Conservation (phyloP, 2,329 filamentous ascomycete genomes). For the Sclerotinia subarctica region DNA sequence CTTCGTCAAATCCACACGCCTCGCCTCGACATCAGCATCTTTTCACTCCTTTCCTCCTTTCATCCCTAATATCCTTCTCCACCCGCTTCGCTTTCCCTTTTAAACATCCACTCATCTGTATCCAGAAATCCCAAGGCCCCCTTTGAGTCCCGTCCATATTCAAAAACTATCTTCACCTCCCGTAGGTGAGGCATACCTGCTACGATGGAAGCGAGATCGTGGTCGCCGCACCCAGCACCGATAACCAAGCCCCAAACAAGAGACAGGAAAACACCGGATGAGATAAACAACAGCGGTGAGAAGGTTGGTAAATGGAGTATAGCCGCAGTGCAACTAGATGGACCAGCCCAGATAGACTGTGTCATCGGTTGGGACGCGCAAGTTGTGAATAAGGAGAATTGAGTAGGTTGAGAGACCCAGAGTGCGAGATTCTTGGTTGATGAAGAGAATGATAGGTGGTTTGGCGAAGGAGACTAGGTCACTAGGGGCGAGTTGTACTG, state of each 20-base stretch:
- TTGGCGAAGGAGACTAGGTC: slow-evolving; percentile 1
- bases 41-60: neutral
- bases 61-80: neutral
- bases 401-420: neutral
- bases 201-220: neutral
- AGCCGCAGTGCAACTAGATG: no score
- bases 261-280: neutral
- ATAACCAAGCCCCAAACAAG: neutral
- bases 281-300: neutral
- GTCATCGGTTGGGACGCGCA: neutral
- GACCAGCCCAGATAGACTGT: neutral
- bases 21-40: neutral
- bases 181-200: neutral
- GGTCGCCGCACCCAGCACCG: neutral
- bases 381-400: neutral
- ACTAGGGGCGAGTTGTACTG: neutral
- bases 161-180: neutral
- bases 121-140: neutral
- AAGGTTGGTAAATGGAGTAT: neutral
- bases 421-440: slow-evolving; percentile 11
- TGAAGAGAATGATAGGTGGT: neutral
- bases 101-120: neutral
- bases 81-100: neutral
- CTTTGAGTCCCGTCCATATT: neutral
- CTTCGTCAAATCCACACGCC: slow-evolving; percentile 1